Evolutionary conservation across 768 basidiomycete genomes (phyloP).

Genomic region (Pisolithus orientalis): DNA sequence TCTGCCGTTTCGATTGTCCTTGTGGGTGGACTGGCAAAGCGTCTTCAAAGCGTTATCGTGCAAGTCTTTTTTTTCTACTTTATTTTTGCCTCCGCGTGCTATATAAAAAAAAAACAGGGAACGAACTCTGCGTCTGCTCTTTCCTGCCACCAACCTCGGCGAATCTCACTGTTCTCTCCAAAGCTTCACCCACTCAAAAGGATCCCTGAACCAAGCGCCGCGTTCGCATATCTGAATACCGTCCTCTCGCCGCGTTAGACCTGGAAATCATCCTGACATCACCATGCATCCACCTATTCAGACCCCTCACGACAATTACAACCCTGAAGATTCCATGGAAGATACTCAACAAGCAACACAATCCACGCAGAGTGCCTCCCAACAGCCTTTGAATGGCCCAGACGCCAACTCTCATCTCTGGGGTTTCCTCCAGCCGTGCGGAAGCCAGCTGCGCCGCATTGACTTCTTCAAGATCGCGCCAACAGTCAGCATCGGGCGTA

Average conservation of each 20-base stretch:
- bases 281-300: constrained; percentile 3
- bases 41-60: not conserved
- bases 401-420: constrained; percentile 41
- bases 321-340: constrained; percentile 22
- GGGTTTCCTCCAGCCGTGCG: constrained; percentile 69
- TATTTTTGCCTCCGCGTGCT: not conserved
- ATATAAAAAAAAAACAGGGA: not conserved
- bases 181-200: too few species aligned
- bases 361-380: constrained; percentile 33
- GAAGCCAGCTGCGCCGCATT: constrained; percentile 42
- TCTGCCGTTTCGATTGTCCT: constrained; percentile 13
- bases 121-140: too few species aligned
- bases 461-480: constrained; percentile 54
- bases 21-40: constrained; percentile 11
- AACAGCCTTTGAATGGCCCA: constrained; percentile 6
- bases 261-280: not conserved
- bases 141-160: not conserved
- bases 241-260: not conserved
- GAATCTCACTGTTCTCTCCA: too few species aligned
- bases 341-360: constrained; percentile 36
- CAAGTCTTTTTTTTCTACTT: not conserved
- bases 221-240: not conserved
- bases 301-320: constrained; percentile 15
- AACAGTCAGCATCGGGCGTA: constrained; percentile 51
- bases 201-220: not conserved